A percentile compares a stretch with the other conserved stretches of the same genome.
Conservation (phyloP, 2,329 filamentous ascomycete species). For the Fusarium burgessii region DNA sequence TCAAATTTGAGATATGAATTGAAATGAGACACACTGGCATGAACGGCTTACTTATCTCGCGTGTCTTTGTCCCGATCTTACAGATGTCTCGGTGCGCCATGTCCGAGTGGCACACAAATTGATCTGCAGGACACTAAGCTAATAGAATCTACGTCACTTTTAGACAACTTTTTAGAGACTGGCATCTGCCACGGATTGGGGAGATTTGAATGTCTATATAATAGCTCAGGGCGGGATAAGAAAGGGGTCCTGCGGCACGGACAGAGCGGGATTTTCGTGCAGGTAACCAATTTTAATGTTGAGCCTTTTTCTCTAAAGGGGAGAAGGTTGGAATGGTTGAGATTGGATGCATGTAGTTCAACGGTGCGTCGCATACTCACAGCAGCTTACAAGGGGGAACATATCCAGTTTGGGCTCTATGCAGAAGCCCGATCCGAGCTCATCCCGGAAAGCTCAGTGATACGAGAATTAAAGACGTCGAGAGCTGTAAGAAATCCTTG, state of each 20-base stretch:
- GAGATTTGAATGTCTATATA: conserved; percentile 38
- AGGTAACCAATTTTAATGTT: neutral
- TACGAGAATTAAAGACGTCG: conserved; percentile 3
- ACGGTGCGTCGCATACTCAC: conserved; percentile 28
- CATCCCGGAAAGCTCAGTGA: conserved; percentile 7
- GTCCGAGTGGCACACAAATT: conserved; percentile 5
- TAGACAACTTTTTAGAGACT: conserved; percentile 11
- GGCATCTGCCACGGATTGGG: conserved; percentile 21
- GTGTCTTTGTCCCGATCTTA: conserved; percentile 29
- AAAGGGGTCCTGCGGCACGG: conserved; percentile 10
- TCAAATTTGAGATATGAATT: neutral
- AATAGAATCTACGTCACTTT: conserved; percentile 31
- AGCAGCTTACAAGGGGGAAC: conserved; percentile 24
- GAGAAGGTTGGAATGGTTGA: conserved; percentile 37
- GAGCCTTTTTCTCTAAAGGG: conserved; percentile 9
- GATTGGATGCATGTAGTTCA: conserved; percentile 20
- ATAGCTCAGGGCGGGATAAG: neutral
- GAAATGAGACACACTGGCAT: conserved; percentile 27
- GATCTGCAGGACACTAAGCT: conserved; percentile 15
- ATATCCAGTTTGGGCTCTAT: conserved; percentile 31
- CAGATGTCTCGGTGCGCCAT: conserved; percentile 27
- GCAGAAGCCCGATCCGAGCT: conserved; percentile 24
- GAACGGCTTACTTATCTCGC: conserved; percentile 16
- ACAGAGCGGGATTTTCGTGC: conserved; percentile 1
- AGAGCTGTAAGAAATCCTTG: neutral